phyloP scores from a whole-genome alignment of 2,329 filamentous ascomycete species.

The Calonectria pteridis region DNA sequence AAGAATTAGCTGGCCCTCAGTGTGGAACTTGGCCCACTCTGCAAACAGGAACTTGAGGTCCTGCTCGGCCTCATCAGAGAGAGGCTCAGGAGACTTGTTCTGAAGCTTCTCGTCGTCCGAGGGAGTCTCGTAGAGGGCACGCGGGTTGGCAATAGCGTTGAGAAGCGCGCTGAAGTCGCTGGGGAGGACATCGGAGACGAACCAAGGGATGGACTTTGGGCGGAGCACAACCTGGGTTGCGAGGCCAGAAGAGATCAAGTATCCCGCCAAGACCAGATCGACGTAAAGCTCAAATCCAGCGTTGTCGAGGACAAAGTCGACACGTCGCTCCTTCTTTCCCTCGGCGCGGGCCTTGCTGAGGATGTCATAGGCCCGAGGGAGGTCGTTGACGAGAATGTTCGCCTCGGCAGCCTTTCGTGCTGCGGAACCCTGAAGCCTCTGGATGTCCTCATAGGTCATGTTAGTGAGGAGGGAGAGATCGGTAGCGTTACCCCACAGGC shows the following conservation, averaged over 20 bases:
- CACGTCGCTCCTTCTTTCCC: conserved; percentile 76
- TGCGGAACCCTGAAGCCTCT: conserved; percentile 91
- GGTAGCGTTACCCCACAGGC: conserved; percentile 96
- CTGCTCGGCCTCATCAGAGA: conserved; percentile 75
- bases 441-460: conserved; percentile 94
- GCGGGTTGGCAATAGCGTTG: conserved; percentile 81
- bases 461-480: conserved; percentile 92
- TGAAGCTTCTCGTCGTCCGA: conserved; percentile 74
- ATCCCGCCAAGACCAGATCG: conserved; percentile 91
- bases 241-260: conserved; percentile 85
- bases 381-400: conserved; percentile 92
- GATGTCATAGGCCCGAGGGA: conserved; percentile 77
- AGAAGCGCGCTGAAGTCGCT: conserved; percentile 88
- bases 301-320: conserved; percentile 97
- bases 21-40: conserved; percentile 84
- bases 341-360: conserved; percentile 74
- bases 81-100: conserved; percentile 68
- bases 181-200: conserved; percentile 94
- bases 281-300: conserved; percentile 98
- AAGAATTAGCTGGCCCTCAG: conserved; percentile 85
- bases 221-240: conserved; percentile 91
- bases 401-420: conserved; percentile 88
- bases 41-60: conserved; percentile 83
- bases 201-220: conserved; percentile 97
- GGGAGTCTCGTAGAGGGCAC: conserved; percentile 81